Base-by-base conservation (phyloP, 148 eudicot species). In the Limonium bicolor region DNA sequence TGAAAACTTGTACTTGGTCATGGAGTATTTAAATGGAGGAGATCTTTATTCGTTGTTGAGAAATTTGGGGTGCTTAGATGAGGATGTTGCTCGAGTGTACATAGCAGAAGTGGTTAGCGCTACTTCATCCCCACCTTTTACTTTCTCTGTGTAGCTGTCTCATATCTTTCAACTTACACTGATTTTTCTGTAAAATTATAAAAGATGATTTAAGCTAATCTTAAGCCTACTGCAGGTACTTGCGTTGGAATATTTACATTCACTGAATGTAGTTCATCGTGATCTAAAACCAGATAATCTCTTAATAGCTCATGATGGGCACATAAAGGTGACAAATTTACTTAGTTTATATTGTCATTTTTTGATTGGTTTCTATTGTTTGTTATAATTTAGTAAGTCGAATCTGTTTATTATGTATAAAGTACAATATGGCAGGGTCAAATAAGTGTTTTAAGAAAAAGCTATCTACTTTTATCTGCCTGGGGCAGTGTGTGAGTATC, bases 241-340 rank as follows among this genome's bases (percentile, higher is more conserved):
- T 73, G 99, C 99, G 32, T 59, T 90, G 80, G 99, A 90, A 65
- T 90, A 90, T 71, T 63, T 90, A 58, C 99, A 90, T 60, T 75
- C 99, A 31, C 72, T 80, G 26, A 73, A 80, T 40, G 87, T 90
- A 65, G 95, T 90, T 76, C 99, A 90, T 67, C 99, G 99, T 58
- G 99, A 90, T 78, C 58, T 90, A 26, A 90, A 90, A 63, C 99
- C 99, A 46, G 99, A 90, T 60, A 90, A 90, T 67, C 73, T 90
- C 54, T 70, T 90, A 63, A 90, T 90, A 60, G 99, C 99, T 38
- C 99, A 84, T 66, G 99, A 90, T 76, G 99, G 99, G 51, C 99
- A 90, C 47, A 71, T 90, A 41, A 90, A 90, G 94, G 99, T 90
- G 57, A 54, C 22, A 20, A 28, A 32, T 24, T 47, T 48, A 29